Evolutionary conservation across 441 rosid genomes (phyloP).

Genomic region (Breynia disticha): DNA sequence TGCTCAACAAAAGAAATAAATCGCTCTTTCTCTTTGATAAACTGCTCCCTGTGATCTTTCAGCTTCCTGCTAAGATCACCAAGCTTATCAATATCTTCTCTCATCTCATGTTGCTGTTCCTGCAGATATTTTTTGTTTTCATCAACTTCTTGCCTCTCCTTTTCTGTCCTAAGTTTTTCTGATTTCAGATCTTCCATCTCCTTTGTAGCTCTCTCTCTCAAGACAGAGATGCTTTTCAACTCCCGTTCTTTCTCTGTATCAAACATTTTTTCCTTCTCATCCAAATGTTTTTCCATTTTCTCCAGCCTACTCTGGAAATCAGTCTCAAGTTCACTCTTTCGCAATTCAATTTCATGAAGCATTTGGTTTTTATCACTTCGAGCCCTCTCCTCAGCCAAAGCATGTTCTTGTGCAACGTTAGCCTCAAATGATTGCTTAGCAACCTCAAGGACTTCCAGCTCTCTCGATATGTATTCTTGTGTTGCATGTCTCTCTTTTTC

Average conservation of each 20-base stretch:
- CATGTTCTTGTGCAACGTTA: constrained; percentile 62
- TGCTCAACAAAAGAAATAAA: constrained; percentile 74
- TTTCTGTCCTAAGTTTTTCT: constrained; percentile 49
- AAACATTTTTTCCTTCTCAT: constrained; percentile 41
- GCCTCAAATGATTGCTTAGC: constrained; percentile 67
- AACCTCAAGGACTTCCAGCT: constrained; percentile 55
- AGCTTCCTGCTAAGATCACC: constrained; percentile 57
- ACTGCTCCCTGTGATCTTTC: constrained; percentile 75
- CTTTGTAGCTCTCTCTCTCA: constrained; percentile 71
- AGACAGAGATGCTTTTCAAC: constrained; percentile 49
- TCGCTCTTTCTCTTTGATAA: constrained; percentile 70
- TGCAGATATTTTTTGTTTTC: constrained; percentile 63
- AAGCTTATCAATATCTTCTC: constrained; percentile 77
- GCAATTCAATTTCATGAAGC: constrained; percentile 61
- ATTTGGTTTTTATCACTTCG: constrained; percentile 66
- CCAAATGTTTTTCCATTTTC: constrained; percentile 55
- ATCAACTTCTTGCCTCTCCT: constrained; percentile 57
- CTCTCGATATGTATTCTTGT: constrained; percentile 43
- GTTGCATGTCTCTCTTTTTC: constrained; percentile 46
- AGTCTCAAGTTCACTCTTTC: constrained; percentile 56
- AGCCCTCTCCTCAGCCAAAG: constrained; percentile 44
- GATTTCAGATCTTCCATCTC: constrained; percentile 75
- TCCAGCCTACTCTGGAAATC: constrained; percentile 51
- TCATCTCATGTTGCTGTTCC: constrained; percentile 72
- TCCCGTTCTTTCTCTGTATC: constrained; percentile 83